These are phyloP conservation scores for Colletotrichum zoysiae DNA, from an alignment of 2,329 filamentous ascomycete species.

Conservation along the genomic window DNA sequence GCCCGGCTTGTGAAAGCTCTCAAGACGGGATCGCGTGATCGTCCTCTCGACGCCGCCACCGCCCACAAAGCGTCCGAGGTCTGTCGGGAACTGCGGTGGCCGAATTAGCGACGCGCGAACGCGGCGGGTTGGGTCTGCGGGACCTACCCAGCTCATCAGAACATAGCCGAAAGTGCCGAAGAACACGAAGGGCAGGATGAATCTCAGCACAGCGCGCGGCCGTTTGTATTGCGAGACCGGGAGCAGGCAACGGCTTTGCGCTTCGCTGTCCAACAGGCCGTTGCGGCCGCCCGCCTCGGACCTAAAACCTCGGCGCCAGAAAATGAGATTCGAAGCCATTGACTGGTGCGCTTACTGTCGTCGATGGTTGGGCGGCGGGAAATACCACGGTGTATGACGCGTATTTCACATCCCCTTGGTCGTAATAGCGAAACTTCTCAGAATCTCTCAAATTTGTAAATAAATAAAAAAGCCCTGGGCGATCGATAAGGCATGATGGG, in stretches of 20 bases:
- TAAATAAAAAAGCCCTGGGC: background rate
- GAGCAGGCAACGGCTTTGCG: background rate
- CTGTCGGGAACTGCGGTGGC: slow-evolving; percentile 1
- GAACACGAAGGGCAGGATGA: slow-evolving; percentile 3
- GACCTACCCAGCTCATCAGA: slow-evolving; percentile 11
- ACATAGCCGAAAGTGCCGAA: background rate
- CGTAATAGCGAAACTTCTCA: background rate
- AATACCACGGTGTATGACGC: background rate
- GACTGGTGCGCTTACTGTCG: background rate
- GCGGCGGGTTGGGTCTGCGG: background rate
- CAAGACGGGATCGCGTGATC: slow-evolving; percentile 13
- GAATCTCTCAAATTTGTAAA: background rate
- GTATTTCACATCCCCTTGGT: background rate
- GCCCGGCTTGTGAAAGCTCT: background rate
- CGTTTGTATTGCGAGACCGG: background rate
- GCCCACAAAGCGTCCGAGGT: background rate
- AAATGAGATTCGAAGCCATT: background rate
- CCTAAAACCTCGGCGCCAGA: background rate
- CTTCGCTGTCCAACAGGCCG: background rate
- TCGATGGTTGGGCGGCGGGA: background rate
- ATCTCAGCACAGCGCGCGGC: background rate
- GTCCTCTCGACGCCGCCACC: background rate
- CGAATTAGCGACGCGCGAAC: background rate
- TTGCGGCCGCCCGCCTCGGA: background rate
- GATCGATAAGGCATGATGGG: background rate